Evolutionary conservation across 2,329 filamentous ascomycete species (phyloP).

Genomic region (Alternaria brassicae): DNA sequence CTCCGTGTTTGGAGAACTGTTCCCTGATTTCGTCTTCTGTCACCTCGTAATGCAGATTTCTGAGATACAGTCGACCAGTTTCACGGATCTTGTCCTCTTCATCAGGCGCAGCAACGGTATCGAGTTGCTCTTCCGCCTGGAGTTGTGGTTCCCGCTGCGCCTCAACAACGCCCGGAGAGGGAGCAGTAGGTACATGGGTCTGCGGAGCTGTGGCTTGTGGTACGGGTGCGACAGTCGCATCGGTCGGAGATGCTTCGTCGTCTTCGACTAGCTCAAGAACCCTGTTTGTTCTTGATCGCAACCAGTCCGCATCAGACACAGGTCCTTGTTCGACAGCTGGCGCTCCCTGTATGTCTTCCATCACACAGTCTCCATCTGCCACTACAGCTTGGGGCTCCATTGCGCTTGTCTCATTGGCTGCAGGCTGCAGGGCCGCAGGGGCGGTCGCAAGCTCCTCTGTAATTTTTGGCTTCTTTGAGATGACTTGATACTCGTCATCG

Average conservation of each 20-base stretch:
- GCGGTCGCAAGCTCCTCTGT: slow-evolving; percentile 6
- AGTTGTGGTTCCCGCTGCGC: slow-evolving; percentile 17
- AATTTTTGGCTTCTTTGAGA: slow-evolving; percentile 57
- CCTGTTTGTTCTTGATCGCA: slow-evolving; percentile 86
- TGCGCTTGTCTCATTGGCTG: background rate
- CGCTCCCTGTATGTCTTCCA: slow-evolving; percentile 23
- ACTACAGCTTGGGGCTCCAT: background rate
- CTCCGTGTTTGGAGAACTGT: slow-evolving; percentile 75
- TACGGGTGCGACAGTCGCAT: background rate
- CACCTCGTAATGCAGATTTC: slow-evolving; percentile 84
- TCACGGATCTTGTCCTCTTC: slow-evolving; percentile 69
- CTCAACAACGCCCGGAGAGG: slow-evolving; percentile 9
- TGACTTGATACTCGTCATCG: slow-evolving; percentile 77
- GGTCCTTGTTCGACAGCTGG: slow-evolving; percentile 47
- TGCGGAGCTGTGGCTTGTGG: slow-evolving; percentile 1
- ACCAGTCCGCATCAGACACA: slow-evolving; percentile 85
- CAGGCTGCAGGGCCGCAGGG: slow-evolving; percentile 12
- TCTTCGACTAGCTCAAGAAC: slow-evolving; percentile 84
- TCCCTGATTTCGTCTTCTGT: slow-evolving; percentile 78
- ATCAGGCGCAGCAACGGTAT: slow-evolving; percentile 47
- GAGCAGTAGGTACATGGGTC: slow-evolving; percentile 20
- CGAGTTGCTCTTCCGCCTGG: slow-evolving; percentile 45
- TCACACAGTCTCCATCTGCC: slow-evolving; percentile 25
- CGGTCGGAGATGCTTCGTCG: slow-evolving; percentile 59
- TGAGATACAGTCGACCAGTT: slow-evolving; percentile 82